Base-by-base conservation (phyloP, 169 alveolate species). In the Eimeria acervulina region DNA sequence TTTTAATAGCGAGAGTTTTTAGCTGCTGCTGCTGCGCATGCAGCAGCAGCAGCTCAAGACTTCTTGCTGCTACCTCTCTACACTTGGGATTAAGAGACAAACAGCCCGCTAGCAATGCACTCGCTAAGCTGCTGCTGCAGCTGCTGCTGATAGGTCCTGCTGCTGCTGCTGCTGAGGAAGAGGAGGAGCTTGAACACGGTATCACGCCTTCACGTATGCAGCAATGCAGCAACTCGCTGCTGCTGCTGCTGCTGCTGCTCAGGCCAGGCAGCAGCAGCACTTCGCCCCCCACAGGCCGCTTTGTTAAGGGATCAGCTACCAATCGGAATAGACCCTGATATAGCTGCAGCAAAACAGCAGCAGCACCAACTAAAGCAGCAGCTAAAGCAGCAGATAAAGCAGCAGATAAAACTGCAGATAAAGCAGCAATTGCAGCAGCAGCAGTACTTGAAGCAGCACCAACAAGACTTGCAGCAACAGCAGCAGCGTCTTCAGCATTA, bases 1-100 rank as follows among this genome's bases (percentile, higher is more conserved):
- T 8, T 55, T 96, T 97, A 21, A 96, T 97, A 0, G 96, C 96
- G 36, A 89, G 72, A 47, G 97, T 97, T 68, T 95, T 96, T 66
- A 97, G 66, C 4, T 96, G 96, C 59, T 84, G 92, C 36, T 33
- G 47, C 40, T 59, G 42, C 19, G 97, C 89, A 28, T 95, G 87
- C 76, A 51, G 76, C 40, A 96, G 95, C 38, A 72, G 90, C 80
- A 89, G 96, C 61, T 95, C 85, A 15, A 96, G 89, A 2, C 95
- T 97, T 2, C 91, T 63, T 1, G 97, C 96, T 55, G 96, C 93
- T 26, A 76, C 94, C 70, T 96, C 97, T 28, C 95, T 90, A 26
- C 70, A 42, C 74, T 95, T 95, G 52, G 42, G 51, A 36, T 47
- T 68, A 33, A 96, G 96, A 26, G 90, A 51, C 74, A 90, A 21